These are phyloP conservation scores for Trypanosoma boissoni DNA, from an alignment of 208 protist species.

Conservation along the genomic window DNA sequence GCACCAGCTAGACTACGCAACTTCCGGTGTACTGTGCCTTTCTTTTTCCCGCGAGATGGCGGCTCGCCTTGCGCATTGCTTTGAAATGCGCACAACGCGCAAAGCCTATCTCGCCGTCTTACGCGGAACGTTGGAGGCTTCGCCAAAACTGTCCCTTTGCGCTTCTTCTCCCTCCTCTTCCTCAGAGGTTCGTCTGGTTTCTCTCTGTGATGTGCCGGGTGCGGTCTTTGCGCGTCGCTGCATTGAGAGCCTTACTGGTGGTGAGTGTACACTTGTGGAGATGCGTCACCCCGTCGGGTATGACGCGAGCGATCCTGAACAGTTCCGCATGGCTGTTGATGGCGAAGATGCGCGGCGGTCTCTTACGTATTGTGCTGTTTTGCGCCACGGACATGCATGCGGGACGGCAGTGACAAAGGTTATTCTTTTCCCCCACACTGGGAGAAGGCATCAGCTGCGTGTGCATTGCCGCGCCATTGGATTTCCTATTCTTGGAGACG, in stretches of 20 bases:
- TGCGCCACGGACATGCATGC: constrained; percentile 23
- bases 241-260: background rate
- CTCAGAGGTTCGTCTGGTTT: constrained; percentile 3
- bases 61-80: constrained; percentile 72
- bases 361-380: constrained; percentile 31
- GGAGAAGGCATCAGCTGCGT: constrained; percentile 86
- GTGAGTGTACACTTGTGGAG: constrained; percentile 3
- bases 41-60: constrained; percentile 83
- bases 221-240: constrained; percentile 10
- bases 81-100: constrained; percentile 74
- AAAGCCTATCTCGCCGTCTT: constrained; percentile 86
- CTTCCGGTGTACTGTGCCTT: constrained; percentile 86
- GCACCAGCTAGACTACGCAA: constrained; percentile 91
- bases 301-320: constrained; percentile 36
- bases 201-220: constrained; percentile 13
- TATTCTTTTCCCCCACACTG: constrained; percentile 58
- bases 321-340: constrained; percentile 60
- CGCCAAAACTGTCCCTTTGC: too few species aligned
- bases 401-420: constrained; percentile 50
- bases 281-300: constrained; percentile 51
- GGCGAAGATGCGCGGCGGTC: constrained; percentile 20
- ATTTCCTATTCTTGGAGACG: constrained; percentile 84
- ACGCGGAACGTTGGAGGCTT: constrained; percentile 72
- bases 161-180: too few species aligned
- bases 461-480: constrained; percentile 81